phyloP scores from a whole-genome alignment of 768 basidiomycete species.

The Tremella fuciformis region DNA sequence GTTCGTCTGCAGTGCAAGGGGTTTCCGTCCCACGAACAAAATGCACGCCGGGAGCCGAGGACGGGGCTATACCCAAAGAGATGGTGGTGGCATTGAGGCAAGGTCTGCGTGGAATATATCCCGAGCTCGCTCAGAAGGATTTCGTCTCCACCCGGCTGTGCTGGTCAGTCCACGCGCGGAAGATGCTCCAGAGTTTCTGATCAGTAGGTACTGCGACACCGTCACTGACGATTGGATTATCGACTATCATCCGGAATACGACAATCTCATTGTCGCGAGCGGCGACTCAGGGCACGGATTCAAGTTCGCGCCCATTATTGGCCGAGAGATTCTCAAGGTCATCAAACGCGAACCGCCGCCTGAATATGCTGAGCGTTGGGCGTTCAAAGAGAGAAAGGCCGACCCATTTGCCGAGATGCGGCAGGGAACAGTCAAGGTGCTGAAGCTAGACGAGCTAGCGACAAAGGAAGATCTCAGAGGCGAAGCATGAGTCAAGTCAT shows the following conservation, averaged over 20 bases:
- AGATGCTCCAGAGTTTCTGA: constrained; percentile 8
- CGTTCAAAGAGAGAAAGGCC: constrained; percentile 53
- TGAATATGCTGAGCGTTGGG: constrained; percentile 61
- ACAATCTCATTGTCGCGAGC: constrained; percentile 72
- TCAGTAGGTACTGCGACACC: constrained; percentile 79
- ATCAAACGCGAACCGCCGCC: constrained; percentile 65
- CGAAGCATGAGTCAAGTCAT: too few relatives aligned
- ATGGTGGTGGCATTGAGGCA: constrained; percentile 59
- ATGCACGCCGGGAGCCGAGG: constrained; percentile 58
- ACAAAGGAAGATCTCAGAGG: constrained; percentile 29
- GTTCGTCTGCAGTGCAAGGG: constrained; percentile 31
- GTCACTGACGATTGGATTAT: constrained; percentile 86
- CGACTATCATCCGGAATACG: constrained; percentile 61
- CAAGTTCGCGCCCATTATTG: constrained; percentile 84
- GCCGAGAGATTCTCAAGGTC: constrained; percentile 68
- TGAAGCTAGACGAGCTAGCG: constrained; percentile 42
- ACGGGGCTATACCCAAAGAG: constrained; percentile 66
- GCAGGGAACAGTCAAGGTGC: constrained; percentile 24
- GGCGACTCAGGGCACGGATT: constrained; percentile 59
- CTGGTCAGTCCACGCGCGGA: constrained; percentile 61
- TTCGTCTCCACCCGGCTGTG: constrained; percentile 75
- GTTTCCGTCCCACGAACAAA: constrained; percentile 78
- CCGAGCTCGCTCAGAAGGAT: constrained; percentile 69
- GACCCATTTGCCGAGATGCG: constrained; percentile 38
- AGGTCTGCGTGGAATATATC: constrained; percentile 64